A percentile compares a stretch with the other conserved stretches of the same genome.
phyloP scores from a whole-genome alignment of 179 eudicot genomes.

The Gypsophila paniculata region DNA sequence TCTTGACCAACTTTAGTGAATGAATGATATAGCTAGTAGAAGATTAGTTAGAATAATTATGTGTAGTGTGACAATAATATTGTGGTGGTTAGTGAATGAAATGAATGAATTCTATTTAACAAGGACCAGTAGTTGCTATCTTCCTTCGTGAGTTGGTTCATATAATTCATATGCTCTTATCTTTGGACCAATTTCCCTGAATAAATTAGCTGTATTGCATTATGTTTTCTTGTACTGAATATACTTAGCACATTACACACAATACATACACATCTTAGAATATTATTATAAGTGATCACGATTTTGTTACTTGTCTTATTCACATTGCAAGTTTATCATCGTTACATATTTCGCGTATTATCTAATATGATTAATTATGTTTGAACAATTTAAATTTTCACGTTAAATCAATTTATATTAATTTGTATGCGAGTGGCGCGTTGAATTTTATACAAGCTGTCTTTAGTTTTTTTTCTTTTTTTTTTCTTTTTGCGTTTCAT shows the following conservation, averaged over 20 bases:
- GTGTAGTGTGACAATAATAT: neutral
- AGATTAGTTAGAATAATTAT: neutral
- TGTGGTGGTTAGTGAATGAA: neutral
- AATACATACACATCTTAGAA: neutral
- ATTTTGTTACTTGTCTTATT: neutral
- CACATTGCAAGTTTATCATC: neutral
- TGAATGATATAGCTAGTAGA: neutral
- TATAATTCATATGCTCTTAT: neutral
- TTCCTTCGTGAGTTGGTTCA: neutral
- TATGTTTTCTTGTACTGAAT: neutral
- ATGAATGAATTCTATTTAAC: neutral
- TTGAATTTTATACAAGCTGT: no score
- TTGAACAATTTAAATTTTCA: no score
- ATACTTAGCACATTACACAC: neutral
- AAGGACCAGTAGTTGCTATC: constrained; percentile 7
- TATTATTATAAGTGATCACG: neutral
- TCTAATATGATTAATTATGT: no score
- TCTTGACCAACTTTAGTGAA: neutral
- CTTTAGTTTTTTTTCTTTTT: no score
- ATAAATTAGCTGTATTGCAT: constrained; percentile 16
- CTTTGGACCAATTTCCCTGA: neutral
- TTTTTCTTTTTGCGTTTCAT: no score
- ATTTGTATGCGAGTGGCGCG: no score
- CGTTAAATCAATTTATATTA: no score
- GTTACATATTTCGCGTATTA: no score